phyloP scores from a whole-genome alignment of 805 yeast genomes.

The Peterozyma toletana region DNA sequence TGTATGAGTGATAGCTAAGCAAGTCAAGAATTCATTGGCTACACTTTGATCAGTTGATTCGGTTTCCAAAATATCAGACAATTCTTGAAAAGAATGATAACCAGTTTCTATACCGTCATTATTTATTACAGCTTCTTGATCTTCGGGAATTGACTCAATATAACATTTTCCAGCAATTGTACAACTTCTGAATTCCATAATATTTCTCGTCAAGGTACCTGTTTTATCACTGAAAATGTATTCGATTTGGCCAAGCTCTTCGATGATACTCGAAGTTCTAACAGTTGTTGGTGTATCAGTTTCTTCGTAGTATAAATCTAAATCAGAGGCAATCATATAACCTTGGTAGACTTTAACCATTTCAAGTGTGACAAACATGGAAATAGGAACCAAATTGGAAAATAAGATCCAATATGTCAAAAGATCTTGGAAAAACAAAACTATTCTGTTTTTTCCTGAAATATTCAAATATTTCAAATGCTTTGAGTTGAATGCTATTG shows the following conservation, averaged over 20 bases:
- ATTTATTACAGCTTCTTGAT: slow-evolving; percentile 55
- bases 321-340: slow-evolving; percentile 83
- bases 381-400: slow-evolving; percentile 96
- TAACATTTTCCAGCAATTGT: slow-evolving; percentile 90
- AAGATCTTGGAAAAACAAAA: slow-evolving; percentile 76
- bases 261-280: slow-evolving; percentile 91
- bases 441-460: slow-evolving; percentile 59
- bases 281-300: slow-evolving; percentile 94
- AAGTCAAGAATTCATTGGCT: slow-evolving; percentile 72
- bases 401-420: slow-evolving; percentile 94
- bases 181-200: slow-evolving; percentile 94
- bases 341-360: slow-evolving; percentile 95
- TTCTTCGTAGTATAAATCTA: slow-evolving; percentile 84
- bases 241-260: slow-evolving; percentile 95
- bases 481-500: slow-evolving; percentile 43
- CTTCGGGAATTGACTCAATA: slow-evolving; percentile 87
- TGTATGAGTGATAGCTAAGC: slow-evolving; percentile 91
- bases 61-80: slow-evolving; percentile 41
- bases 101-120: slow-evolving; percentile 82
- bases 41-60: slow-evolving; percentile 24
- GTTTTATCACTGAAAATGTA: slow-evolving; percentile 96
- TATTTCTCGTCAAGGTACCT: slow-evolving; percentile 91
- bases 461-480: slow-evolving; percentile 59
- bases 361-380: slow-evolving; percentile 93
- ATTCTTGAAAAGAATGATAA: slow-evolving; percentile 59